Evolutionary conservation across 352 stramenopile genomes (phyloP), one percentile per base, ranked within the genome.

Genomic region (Globisporangium ultimum): DNA sequence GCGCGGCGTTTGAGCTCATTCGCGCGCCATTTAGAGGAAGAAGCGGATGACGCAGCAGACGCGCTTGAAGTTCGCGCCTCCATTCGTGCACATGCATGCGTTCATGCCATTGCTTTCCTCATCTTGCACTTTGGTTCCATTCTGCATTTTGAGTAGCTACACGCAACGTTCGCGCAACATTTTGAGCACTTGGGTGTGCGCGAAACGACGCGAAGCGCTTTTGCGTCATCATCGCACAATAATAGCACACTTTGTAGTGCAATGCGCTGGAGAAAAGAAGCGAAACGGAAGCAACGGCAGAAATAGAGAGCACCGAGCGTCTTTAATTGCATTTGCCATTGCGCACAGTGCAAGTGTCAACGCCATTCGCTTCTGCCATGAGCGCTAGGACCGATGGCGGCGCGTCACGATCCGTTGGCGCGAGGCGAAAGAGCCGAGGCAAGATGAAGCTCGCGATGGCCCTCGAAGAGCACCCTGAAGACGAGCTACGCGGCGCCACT

Each of bases 1-100:
- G 79, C 62, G 14, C 76, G 80, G 6, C 74, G 63, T 24, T 66
- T 63, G 42, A 88, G 65, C 63, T 90, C 78, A 3, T 53, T 67
- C 28, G 78, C 78, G n/a, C 76, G 76, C 56, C 67, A 71, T 20
- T 55, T 66, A 15, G 53, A 28, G 49, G 50, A 58, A 14, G 22
- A 32, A 45, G 34, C 34, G 17, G 13, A 32, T 13, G 46, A 28
- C n/a, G n/a, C n/a, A n/a, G n/a, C n/a, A n/a, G n/a, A n/a, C 11
- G 38, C 14, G 14, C 38, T 43, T 3, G 38, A 17, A 43, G 38
- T 43, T 12, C 38, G 38, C 38, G 38, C 8, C 38, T 3, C 38
- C 38, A 43, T 43, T 10, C 38, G 38, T 17, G 38, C 14, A 17
- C 11, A 43, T 10, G 38, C 11, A 43, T 11, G 11, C 38, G 14